phyloP scores from a whole-genome alignment of 1,284 basidiomycete species.

The Rhodotorula sp. region DNA sequence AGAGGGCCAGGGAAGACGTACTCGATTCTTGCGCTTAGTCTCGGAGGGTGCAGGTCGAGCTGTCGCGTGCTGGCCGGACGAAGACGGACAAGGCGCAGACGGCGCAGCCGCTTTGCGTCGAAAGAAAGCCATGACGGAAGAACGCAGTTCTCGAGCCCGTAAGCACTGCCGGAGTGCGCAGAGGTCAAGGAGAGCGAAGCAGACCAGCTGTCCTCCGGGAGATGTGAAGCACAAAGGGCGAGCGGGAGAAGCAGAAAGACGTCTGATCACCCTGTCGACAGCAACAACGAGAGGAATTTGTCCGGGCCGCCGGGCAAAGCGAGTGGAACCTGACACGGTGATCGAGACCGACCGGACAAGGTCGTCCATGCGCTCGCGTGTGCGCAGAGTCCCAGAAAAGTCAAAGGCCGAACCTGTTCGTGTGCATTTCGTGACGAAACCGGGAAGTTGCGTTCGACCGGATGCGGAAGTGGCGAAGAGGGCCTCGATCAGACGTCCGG shows the following conservation, averaged over 20 bases:
- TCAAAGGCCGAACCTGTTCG: not conserved
- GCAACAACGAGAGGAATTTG: too few species aligned
- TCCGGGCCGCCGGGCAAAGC: too few species aligned
- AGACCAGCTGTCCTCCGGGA: not conserved
- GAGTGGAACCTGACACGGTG: not conserved
- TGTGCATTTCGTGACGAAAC: not conserved
- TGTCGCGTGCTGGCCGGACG: not conserved
- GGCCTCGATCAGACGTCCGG: too few species aligned
- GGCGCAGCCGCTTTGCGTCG: not conserved
- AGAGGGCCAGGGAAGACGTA: not conserved
- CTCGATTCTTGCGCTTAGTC: constrained; percentile 26
- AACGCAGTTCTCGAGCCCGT: not conserved
- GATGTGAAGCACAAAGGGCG: not conserved
- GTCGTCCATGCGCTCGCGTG: not conserved
- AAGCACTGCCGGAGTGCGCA: not conserved
- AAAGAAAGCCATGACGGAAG: not conserved
- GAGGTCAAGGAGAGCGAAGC: too few species aligned
- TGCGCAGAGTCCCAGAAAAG: not conserved
- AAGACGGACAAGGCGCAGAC: not conserved
- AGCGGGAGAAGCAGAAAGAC: not conserved
- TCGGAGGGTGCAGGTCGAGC: not conserved
- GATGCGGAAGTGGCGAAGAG: not conserved
- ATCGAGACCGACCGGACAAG: not conserved
- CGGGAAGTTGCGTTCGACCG: not conserved
- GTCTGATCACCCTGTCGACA: too few species aligned